phyloP scores from a whole-genome alignment of 768 basidiomycete species.

The Boletellus ananiceps region DNA sequence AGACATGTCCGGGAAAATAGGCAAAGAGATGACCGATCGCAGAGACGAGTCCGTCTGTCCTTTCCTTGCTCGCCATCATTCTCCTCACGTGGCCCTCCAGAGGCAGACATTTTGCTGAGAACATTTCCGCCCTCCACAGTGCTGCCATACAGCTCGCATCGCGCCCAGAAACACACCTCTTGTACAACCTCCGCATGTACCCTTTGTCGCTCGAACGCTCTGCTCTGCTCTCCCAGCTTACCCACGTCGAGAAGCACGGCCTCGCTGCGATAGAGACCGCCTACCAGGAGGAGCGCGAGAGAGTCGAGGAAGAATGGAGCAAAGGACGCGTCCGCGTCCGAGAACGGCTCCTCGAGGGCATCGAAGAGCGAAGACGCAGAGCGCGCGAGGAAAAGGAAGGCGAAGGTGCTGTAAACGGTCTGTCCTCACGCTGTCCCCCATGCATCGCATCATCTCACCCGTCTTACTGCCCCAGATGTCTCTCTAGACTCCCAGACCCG shows the following conservation, averaged over 20 bases:
- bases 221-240: slow-evolving; percentile 61
- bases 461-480: slow-evolving; percentile 47
- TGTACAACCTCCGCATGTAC: slow-evolving; percentile 69
- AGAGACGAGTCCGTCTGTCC: slow-evolving; percentile 62
- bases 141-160: slow-evolving; percentile 60
- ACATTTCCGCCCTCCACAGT: slow-evolving; percentile 54
- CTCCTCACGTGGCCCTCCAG: slow-evolving; percentile 32
- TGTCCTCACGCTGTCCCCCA: slow-evolving; percentile 21
- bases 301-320: slow-evolving; percentile 72
- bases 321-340: slow-evolving; percentile 70
- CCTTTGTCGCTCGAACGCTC: slow-evolving; percentile 75
- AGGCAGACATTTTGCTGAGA: slow-evolving; percentile 59
- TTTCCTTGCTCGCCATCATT: slow-evolving; percentile 1
- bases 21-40: slow-evolving; percentile 70
- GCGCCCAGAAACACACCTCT: slow-evolving; percentile 58
- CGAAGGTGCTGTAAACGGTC: slow-evolving; percentile 72
- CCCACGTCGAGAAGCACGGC: slow-evolving; percentile 64
- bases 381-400: slow-evolving; percentile 88
- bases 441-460: slow-evolving; percentile 29
- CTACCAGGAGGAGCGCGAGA: slow-evolving; percentile 72
- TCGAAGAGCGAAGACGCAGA: slow-evolving; percentile 73
- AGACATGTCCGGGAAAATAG: slow-evolving; percentile 64
- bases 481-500: slow-evolving; percentile 72
- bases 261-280: slow-evolving; percentile 63
- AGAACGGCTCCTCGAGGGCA: slow-evolving; percentile 75